Conservation (phyloP, 805 yeast species). For the Pichia cabralensis region DNA sequence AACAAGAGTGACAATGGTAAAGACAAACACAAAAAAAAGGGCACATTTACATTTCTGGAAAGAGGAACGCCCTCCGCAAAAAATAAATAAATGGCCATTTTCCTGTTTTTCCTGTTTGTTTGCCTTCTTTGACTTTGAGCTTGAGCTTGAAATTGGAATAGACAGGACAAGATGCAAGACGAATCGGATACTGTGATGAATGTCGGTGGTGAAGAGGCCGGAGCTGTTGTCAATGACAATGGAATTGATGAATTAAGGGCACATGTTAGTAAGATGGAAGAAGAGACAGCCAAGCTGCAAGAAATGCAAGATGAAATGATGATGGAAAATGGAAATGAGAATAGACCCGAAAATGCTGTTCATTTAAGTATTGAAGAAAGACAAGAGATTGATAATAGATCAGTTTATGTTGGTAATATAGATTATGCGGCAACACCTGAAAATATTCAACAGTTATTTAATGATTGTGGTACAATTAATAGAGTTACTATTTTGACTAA, state of each 20-base stretch:
- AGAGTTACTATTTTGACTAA: constrained; percentile 72
- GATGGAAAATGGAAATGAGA: constrained; percentile 1
- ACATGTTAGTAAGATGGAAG: constrained; percentile 45
- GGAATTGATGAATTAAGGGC: constrained; percentile 28
- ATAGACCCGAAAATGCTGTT: not conserved
- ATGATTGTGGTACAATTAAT: constrained; percentile 60
- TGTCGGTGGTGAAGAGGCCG: not conserved
- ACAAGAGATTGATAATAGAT: constrained; percentile 64
- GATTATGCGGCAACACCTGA: constrained; percentile 73
- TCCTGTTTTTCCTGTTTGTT: too few relatives aligned
- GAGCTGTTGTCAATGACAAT: constrained; percentile 9
- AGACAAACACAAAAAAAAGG: too few relatives aligned
- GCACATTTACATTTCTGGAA: too few relatives aligned
- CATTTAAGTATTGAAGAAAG: constrained; percentile 24
- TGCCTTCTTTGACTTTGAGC: too few relatives aligned
- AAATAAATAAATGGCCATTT: too few relatives aligned
- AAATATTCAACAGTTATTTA: constrained; percentile 68
- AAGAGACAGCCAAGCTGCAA: constrained; percentile 52
- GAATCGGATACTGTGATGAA: not conserved
- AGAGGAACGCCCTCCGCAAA: too few relatives aligned
- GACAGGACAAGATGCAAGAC: not conserved
- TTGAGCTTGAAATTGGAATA: not conserved
- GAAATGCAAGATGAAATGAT: constrained; percentile 39
- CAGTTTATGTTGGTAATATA: constrained; percentile 77
- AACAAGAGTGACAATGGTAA: too few relatives aligned